Conservation (phyloP, 345 rosid genomes). For the Boechera retrofracta region DNA sequence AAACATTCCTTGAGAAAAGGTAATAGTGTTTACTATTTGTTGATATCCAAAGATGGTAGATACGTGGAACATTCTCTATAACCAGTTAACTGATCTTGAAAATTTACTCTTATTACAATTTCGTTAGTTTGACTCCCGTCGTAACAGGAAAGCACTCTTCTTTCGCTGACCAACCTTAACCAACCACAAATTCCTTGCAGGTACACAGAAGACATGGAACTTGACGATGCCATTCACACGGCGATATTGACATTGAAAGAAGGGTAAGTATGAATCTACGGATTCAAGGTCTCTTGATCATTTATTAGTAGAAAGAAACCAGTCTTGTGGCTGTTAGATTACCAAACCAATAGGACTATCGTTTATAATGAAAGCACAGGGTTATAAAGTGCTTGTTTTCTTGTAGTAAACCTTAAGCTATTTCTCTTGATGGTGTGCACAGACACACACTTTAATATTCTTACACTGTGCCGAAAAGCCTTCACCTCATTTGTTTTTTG, state of each 20-base stretch:
- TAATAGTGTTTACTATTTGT: constrained; percentile 30
- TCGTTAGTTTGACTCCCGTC: neutral
- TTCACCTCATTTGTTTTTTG: constrained; percentile 10
- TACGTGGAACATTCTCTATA: constrained; percentile 2
- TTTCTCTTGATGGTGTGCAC: constrained; percentile 11
- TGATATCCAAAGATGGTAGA: neutral
- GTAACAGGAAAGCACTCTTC: neutral
- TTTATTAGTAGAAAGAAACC: neutral
- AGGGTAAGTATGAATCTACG: constrained; percentile 58
- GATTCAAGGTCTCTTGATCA: constrained; percentile 7
- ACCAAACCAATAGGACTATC: neutral
- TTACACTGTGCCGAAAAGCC: constrained; percentile 9
- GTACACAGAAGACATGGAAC: constrained; percentile 98
- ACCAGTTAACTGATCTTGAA: neutral
- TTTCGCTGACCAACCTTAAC: constrained; percentile 7
- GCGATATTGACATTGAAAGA: constrained; percentile 93
- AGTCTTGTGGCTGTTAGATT: constrained; percentile 15
- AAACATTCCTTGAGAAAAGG: constrained; percentile 97
- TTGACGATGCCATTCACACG: constrained; percentile 98
- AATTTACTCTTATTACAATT: neutral
- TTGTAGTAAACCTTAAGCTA: constrained; percentile 22
- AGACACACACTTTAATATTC: neutral
- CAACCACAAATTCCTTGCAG: constrained; percentile 41
- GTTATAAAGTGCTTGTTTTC: neutral
- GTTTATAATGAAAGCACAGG: neutral